A percentile compares a stretch with the other conserved stretches of the same genome.
These are phyloP conservation scores for Mycena albidolilacea DNA, from an alignment of 768 basidiomycete genomes.

Conservation along the genomic window DNA sequence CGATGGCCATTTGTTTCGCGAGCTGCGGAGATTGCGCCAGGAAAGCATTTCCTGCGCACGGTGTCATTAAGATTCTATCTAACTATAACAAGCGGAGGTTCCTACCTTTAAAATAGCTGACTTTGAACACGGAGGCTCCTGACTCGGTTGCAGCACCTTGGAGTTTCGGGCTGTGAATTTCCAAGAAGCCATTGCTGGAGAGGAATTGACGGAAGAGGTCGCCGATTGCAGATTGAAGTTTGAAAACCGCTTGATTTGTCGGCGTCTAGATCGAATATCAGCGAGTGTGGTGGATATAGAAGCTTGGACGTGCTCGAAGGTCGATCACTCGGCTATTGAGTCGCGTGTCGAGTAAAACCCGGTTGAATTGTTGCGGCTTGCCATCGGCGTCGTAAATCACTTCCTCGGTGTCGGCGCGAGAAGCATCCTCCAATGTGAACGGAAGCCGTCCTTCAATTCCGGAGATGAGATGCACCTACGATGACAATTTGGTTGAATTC, in stretches of 20 bases:
- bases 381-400: conserved; percentile 66
- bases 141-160: conserved; percentile 98
- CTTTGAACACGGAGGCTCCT: conserved; percentile 98
- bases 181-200: conserved; percentile 81
- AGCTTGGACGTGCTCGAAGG: conserved; percentile 76
- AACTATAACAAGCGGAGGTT: background rate
- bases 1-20: conserved; percentile 99
- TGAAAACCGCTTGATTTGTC: conserved; percentile 97
- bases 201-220: conserved; percentile 90
- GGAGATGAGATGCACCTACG: conserved; percentile 85
- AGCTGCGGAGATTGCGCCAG: conserved; percentile 98
- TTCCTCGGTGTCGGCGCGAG: conserved; percentile 83
- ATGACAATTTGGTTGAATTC: conserved; percentile 5
- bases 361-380: conserved; percentile 68
- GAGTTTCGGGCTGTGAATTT: conserved; percentile 98
- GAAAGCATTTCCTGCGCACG: conserved; percentile 82
- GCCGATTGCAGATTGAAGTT: conserved; percentile 89
- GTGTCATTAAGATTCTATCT: conserved; percentile 11
- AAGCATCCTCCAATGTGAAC: conserved; percentile 94
- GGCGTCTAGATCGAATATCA: conserved; percentile 71
- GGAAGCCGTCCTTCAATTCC: conserved; percentile 86
- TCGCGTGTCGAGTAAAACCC: conserved; percentile 92
- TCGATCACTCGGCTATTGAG: conserved; percentile 96
- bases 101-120: conserved; percentile 95
- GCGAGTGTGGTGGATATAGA: background rate